Base-by-base conservation (phyloP, 345 rosid genomes). In the Ricinus communis region DNA sequence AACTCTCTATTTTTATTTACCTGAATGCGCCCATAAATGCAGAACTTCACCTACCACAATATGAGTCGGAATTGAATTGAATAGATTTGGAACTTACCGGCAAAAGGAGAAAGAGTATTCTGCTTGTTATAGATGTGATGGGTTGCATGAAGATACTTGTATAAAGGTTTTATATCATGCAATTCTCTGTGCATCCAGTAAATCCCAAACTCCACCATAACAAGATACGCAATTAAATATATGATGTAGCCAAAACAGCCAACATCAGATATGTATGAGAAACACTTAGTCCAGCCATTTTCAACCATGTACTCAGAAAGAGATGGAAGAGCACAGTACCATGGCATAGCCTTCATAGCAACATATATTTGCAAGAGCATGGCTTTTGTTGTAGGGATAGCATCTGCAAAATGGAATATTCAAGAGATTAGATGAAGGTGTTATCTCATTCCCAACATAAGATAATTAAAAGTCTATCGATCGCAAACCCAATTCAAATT, bases 61-160 rank as follows among this genome's bases (percentile, higher is more conserved):
- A 68, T 12, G 47, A 66, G 55, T 40, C 53, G 24, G 62, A 79
- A 47, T 22, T 4, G 33, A 38, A 67, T 45, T 19, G 28, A 21
- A n/a, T 27, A 21, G 50, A 58, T 30, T 19, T 33, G 80, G 72
- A 63, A 71, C 83, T 74, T 81, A 92, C 99, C 99, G 10, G 97
- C 99, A 81, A 90, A 95, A 0, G 96, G 99, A 66, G 97, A 95
- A 28, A 95, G 93, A 50, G 98, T 95, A 55, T 92, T 92, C 80
- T 92, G 96, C 90, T 95, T 95, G 82, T 95, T 92, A 87, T 92
- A 95, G 83, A 95, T 88, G 68, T 92, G 99, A 73, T 95, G 98
- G 7, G 93, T 89, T 1, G 93, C 96, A 71, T 92, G 98, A 71
- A 95, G 90, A 73, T 85, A 80, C 81, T 90, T 95, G 85, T 95